Percentiles rank a stretch among this genome's conserved stretches.
Evolutionary conservation across 2,329 filamentous ascomycete genomes (phyloP).

Genomic region (Capronia americana): DNA sequence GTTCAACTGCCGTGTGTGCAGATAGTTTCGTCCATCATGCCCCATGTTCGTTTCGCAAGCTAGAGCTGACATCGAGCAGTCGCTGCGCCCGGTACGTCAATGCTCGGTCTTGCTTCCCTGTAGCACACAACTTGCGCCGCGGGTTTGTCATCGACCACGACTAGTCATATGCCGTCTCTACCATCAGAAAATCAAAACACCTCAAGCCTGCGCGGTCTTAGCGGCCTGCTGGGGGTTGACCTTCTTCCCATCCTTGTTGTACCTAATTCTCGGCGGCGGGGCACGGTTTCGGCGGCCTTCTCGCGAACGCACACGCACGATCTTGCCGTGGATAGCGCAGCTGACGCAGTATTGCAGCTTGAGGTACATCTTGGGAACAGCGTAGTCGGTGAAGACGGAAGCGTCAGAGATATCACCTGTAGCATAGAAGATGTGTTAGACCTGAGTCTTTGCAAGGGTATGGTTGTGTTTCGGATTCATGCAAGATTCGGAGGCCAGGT

Average conservation of each 20-base stretch:
- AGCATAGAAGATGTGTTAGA: background rate
- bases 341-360: conserved; percentile 99
- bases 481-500: background rate
- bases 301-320: conserved; percentile 98
- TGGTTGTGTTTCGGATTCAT: background rate
- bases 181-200: conserved; percentile 3
- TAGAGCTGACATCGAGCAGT: conserved; percentile 10
- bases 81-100: background rate
- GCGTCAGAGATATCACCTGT: conserved; percentile 99
- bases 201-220: conserved; percentile 60
- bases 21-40: conserved; percentile 1
- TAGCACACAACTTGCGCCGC: background rate
- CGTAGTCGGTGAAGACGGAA: conserved; percentile 99
- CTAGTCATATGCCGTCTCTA: background rate
- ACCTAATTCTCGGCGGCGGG: conserved; percentile 94
- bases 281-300: conserved; percentile 98
- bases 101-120: background rate
- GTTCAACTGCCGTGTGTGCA: background rate
- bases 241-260: conserved; percentile 99
- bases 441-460: background rate
- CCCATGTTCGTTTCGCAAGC: background rate
- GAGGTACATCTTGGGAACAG: conserved; percentile 99
- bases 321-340: conserved; percentile 99
- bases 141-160: background rate
- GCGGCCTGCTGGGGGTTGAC: conserved; percentile 78